These are phyloP conservation scores for Dryadomyces quercus-mongolicae DNA, from an alignment of 2,329 filamentous ascomycete genomes.

Conservation along the genomic window DNA sequence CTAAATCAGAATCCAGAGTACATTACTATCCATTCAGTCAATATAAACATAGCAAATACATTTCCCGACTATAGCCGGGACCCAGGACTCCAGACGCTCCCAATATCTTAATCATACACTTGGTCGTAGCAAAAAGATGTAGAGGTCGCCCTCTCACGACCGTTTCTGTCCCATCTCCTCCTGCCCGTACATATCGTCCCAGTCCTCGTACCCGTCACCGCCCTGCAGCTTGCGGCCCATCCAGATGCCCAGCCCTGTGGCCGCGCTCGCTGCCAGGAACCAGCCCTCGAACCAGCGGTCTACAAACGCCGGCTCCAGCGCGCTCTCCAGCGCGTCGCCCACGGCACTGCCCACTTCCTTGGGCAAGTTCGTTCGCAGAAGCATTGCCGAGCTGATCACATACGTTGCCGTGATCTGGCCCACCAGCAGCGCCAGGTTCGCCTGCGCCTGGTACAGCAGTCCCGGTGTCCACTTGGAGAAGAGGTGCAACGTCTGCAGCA, in stretches of 20 bases:
- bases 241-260: conserved; percentile 62
- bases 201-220: conserved; percentile 23
- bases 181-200: conserved; percentile 46
- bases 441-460: conserved; percentile 60
- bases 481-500: conserved; percentile 73
- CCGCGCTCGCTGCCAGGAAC: conserved; percentile 58
- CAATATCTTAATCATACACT: conserved; percentile 10
- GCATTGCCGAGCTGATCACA: conserved; percentile 66
- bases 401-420: conserved; percentile 76
- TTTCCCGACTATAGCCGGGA: background rate
- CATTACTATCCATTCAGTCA: background rate
- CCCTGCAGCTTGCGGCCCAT: conserved; percentile 49
- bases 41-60: background rate
- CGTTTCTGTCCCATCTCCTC: conserved; percentile 65
- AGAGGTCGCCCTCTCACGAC: conserved; percentile 35
- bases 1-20: too few relatives aligned
- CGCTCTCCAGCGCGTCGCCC: conserved; percentile 63
- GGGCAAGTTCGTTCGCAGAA: conserved; percentile 69
- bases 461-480: conserved; percentile 64
- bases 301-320: conserved; percentile 59
- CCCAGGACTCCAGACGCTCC: too few relatives aligned
- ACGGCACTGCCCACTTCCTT: conserved; percentile 66
- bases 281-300: conserved; percentile 82
- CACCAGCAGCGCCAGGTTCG: conserved; percentile 67
- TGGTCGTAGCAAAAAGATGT: background rate